phyloP scores from a whole-genome alignment of 2,329 filamentous ascomycete species.

The Paecilomyces sp. region DNA sequence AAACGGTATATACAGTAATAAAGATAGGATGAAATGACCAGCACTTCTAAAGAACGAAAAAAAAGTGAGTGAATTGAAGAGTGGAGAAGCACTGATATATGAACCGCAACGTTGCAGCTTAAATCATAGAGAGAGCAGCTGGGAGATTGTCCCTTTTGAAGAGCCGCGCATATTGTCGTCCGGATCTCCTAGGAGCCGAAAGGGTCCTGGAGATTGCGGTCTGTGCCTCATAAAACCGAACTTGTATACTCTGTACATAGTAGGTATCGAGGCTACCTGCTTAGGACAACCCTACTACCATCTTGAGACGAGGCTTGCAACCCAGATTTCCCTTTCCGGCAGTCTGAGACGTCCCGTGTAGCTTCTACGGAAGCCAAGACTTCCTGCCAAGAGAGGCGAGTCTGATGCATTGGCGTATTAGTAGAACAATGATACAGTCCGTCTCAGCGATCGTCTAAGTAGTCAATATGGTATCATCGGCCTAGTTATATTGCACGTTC shows the following conservation, averaged over 20 bases:
- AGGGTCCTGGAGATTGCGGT: not conserved
- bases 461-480: not conserved
- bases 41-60: not conserved
- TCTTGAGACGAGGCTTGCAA: not conserved
- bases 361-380: not conserved
- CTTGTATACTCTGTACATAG: not conserved
- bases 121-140: not conserved
- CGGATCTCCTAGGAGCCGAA: not conserved
- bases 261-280: not conserved
- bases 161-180: not conserved
- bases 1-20: not conserved
- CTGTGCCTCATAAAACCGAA: not conserved
- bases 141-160: not conserved
- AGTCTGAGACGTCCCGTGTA: not conserved
- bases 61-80: not conserved
- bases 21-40: not conserved
- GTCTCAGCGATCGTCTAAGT: not conserved
- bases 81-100: not conserved
- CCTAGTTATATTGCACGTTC: not conserved
- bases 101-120: not conserved
- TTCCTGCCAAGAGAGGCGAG: not conserved
- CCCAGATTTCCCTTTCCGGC: not conserved
- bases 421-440: not conserved
- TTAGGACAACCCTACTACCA: not conserved
- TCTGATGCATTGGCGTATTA: not conserved